Base-by-base conservation (phyloP, 441 rosid genomes). In the Populus hybrid region DNA sequence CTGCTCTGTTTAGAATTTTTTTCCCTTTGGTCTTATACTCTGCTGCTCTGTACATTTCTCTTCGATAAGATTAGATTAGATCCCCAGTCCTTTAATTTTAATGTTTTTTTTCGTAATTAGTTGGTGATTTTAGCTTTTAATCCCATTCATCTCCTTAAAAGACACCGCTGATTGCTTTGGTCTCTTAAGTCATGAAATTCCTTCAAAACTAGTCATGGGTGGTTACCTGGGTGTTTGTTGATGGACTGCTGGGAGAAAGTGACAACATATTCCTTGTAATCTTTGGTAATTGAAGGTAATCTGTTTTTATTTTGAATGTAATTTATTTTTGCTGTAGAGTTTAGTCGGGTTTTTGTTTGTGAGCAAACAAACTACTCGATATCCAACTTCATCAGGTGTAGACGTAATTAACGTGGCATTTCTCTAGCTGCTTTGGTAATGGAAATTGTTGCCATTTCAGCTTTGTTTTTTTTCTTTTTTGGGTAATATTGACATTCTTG, bases 61-160 rank as follows among this genome's bases (percentile, higher is more conserved):
- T 28, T 71, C 9, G 34, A 63, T 71, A 42, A 34, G 36, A 34
- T 34, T 34, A 40, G 79, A 72, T 66, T 70, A 53, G 68, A 12
- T 30, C n/a, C 57, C 19, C 19, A 4, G 30, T 50, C 5, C 10
- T 66, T 64, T 42, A 12, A n/a, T 70, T 78, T 50, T 32, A 32
- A 30, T 42, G 66, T 30, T 38, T 28, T 12, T 42, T 46, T 12
- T 14, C 57, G 46, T 42, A 30, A 4, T 30, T 66, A 30, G 12
- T 23, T 3, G 40, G 21, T 36, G 21, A 9, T 50, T 19, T 46
- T 46, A 67, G n/a, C 74, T 64, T 40, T 19, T 26, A n/a, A 16
- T 64, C 28, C 26, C 28, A 28, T 65, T 57, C 4, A 5, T 12
- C 24, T 46, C 12, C 57, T 14, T 46, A 14, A 14, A 46, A 14